These are phyloP conservation scores for Colletotrichum abscissum DNA, from an alignment of 2,329 filamentous ascomycete genomes.

Conservation along the genomic window DNA sequence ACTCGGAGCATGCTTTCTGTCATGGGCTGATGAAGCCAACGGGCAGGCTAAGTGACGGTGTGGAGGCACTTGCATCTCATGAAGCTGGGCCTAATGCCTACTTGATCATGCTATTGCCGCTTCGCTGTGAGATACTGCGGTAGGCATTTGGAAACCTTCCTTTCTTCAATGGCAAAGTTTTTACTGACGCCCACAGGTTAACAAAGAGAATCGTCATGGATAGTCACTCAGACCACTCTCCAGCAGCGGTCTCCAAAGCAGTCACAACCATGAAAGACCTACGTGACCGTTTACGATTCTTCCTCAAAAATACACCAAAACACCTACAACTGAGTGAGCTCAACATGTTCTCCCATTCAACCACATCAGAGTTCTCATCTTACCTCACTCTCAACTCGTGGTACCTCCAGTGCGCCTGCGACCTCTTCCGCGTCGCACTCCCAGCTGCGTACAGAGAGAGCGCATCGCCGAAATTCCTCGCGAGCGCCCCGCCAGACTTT, in stretches of 20 bases:
- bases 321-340: slow-evolving; percentile 13
- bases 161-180: too few species aligned
- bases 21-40: slow-evolving; percentile 13
- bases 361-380: slow-evolving; percentile 9
- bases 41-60: slow-evolving; percentile 1
- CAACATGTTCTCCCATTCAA: slow-evolving; percentile 26
- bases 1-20: slow-evolving; percentile 7
- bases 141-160: background rate
- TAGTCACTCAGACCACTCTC: background rate
- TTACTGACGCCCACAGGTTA: background rate
- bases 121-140: slow-evolving; percentile 9
- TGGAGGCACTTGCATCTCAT: background rate
- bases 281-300: background rate
- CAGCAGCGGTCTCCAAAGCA: background rate
- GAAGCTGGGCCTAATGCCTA: slow-evolving; percentile 14
- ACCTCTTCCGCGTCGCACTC: slow-evolving; percentile 15
- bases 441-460: slow-evolving; percentile 5
- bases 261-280: background rate
- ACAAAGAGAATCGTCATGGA: slow-evolving; percentile 15
- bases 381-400: slow-evolving; percentile 25
- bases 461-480: slow-evolving; percentile 1
- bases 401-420: slow-evolving; percentile 21
- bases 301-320: slow-evolving; percentile 2
- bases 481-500: background rate
- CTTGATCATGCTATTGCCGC: background rate